Evolutionary conservation across 768 basidiomycete species (phyloP), one percentile per base, ranked within the genome.

Genomic region (Tulasnella sp.): DNA sequence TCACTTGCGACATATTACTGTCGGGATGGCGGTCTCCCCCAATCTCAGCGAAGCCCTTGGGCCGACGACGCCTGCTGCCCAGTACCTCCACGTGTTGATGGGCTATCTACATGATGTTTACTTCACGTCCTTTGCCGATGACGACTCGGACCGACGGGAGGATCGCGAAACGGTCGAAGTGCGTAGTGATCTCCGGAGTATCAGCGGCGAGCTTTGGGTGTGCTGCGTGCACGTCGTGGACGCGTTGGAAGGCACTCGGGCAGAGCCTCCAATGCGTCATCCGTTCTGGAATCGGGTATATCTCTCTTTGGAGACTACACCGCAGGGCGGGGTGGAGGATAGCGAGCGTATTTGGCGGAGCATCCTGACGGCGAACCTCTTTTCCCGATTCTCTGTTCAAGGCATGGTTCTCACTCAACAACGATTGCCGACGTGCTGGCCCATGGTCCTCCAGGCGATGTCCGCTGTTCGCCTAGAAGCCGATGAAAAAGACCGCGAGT

Each of bases 291-390:
- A 14, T 43, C 57, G 40, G 12, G 32, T 49, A 21, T 12, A 23
- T 14, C 15, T 14, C 34, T 15, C 35, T 25, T 36, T 42, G 6
- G 29, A n/a, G 23, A 25, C 15, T 19, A 15, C 21, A 19, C 25
- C 59, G 12, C 8, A n/a, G 27, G 57, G 21, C 23, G 68, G 71
- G 21, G 60, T 77, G 1, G 70, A 73, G 39, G 69, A 69, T 14
- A 81, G 80, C 62, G 93, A 97, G 67, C 64, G 71, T 12, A 70
- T 80, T n/a, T 93, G 91, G 86, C 74, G 73, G 35, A 71, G 75
- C 6, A 73, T 85, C 5, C 84, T 88, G 64, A 76, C 73, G 23
- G 67, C 93, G 1, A 84, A 80, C 58, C 77, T 82, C 1, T 68
- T 93, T 11, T 86, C 86, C 0, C 91, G 92, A 63, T 86, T 94